Percentiles rank a stretch among this genome's conserved stretches.
phyloP scores from a whole-genome alignment of 495 filamentous ascomycete species.

The Niebla homalea region DNA sequence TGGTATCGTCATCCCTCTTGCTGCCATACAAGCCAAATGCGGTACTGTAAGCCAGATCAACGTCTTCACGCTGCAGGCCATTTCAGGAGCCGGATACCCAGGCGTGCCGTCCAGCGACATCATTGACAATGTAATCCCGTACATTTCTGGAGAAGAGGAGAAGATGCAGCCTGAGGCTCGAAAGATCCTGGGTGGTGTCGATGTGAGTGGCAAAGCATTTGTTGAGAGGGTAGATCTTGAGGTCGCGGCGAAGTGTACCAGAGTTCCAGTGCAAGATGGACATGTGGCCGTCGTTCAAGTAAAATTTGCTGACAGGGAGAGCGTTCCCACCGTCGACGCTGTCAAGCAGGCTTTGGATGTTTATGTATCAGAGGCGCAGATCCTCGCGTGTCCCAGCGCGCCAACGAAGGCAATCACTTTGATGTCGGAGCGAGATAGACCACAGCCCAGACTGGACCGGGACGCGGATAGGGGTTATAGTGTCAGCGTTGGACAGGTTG shows the following conservation, averaged over 20 bases:
- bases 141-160: slow-evolving; percentile 78
- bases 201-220: slow-evolving; percentile 50
- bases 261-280: slow-evolving; percentile 72
- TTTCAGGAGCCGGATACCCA: slow-evolving; percentile 80
- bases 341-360: slow-evolving; percentile 55
- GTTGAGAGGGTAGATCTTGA: slow-evolving; percentile 46
- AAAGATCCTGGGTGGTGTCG: slow-evolving; percentile 67
- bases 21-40: slow-evolving; percentile 64
- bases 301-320: slow-evolving; percentile 46
- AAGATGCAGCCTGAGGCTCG: slow-evolving; percentile 76
- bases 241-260: slow-evolving; percentile 69
- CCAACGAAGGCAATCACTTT: slow-evolving; percentile 61
- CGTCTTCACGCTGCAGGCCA: slow-evolving; percentile 78
- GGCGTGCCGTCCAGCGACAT: slow-evolving; percentile 63
- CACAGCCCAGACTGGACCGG: slow-evolving; percentile 74
- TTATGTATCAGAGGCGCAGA: slow-evolving; percentile 64
- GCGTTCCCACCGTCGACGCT: slow-evolving; percentile 43
- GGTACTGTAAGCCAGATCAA: slow-evolving; percentile 60
- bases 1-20: slow-evolving; percentile 78
- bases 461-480: slow-evolving; percentile 64
- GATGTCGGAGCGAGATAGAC: slow-evolving; percentile 66
- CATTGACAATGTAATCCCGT: slow-evolving; percentile 76
- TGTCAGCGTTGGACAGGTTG: slow-evolving; percentile 65
- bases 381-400: slow-evolving; percentile 62
- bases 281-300: slow-evolving; percentile 75